Base-by-base conservation (phyloP, 2,329 filamentous ascomycete genomes). In the Botrytis hyacinthi region DNA sequence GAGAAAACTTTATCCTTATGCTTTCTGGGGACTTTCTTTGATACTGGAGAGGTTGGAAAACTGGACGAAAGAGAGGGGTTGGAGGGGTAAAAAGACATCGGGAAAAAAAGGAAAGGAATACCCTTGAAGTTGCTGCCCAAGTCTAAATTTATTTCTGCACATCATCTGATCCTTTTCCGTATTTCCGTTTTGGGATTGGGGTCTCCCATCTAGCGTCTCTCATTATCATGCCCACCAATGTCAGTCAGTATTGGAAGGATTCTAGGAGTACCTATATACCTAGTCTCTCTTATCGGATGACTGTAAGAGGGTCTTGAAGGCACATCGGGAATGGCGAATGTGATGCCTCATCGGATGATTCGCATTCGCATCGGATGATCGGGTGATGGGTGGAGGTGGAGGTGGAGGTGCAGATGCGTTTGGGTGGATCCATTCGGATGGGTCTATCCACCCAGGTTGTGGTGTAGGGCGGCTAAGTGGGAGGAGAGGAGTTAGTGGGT, bases 131-230 rank as follows among this genome's bases (percentile, higher is more conserved):
- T 57, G 51, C 16, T 57, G 51, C 51, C 51, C 51, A 18, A 57
- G 51, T 57, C 51, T 57, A 57, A 57, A 57, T 57, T 57, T 57
- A 57, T 57, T 57, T 57, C 51, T 57, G n/a, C 51, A 57, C 51
- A 57, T 57, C 51, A 57, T 57, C 51, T 57, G 51, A 57, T 57
- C 51, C n/a, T 29, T 29, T 54, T 18, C n/a, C 51, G 51, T 29
- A 29, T 57, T 57, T 18, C 51, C 51, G 14, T 57, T 29, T 57
- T 57, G 26, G 48, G 48, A 14, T 54, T 54, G 48, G 48, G 48
- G 12, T n/a, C 48, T 54, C 48, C 26, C 48, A 32, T 57, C 51
- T 57, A 57, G 51, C 51, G 51, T 18, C n/a, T 57, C 48, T 54
- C 3, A n/a, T 16, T 54, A n/a, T 54, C 48, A n/a, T n/a, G 48